Evolutionary conservation across 2,329 filamentous ascomycete species (phyloP).

Genomic region (Fusarium staphyleae): DNA sequence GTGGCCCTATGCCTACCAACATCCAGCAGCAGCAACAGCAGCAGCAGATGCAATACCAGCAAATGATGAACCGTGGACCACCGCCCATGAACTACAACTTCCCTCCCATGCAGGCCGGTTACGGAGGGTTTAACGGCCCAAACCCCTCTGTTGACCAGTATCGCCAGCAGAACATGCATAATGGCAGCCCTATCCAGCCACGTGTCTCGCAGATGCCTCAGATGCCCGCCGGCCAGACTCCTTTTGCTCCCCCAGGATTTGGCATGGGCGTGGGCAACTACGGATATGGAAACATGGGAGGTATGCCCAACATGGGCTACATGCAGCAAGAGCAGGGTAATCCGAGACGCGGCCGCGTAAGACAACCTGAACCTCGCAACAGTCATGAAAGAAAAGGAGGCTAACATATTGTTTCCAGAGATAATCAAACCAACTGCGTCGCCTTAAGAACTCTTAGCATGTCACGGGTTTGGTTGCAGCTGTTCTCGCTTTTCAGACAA

Average conservation of each 20-base stretch:
- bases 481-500: conserved; percentile 31
- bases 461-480: conserved; percentile 31
- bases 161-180: conserved; percentile 58
- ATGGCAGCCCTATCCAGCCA: conserved; percentile 60
- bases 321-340: conserved; percentile 62
- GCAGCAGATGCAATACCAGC: conserved; percentile 63
- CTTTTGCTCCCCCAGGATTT: conserved; percentile 60
- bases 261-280: conserved; percentile 56
- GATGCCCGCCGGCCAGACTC: conserved; percentile 52
- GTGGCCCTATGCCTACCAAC: conserved; percentile 54
- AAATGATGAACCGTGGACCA: conserved; percentile 61
- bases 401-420: conserved; percentile 41
- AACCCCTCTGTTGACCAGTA: conserved; percentile 63
- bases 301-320: conserved; percentile 60
- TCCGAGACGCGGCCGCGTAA: conserved; percentile 65
- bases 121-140: conserved; percentile 58
- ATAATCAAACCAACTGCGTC: conserved; percentile 34
- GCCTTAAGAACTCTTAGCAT: conserved; percentile 18
- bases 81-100: conserved; percentile 66
- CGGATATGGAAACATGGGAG: conserved; percentile 54
- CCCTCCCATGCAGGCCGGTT: conserved; percentile 62
- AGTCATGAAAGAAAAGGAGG: conserved; percentile 21
- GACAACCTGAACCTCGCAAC: conserved; percentile 39
- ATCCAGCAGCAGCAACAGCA: conserved; percentile 47
- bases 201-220: conserved; percentile 54